Base-by-base conservation (phyloP, 164 flowering plant species). In the Chimonanthus praecox region DNA sequence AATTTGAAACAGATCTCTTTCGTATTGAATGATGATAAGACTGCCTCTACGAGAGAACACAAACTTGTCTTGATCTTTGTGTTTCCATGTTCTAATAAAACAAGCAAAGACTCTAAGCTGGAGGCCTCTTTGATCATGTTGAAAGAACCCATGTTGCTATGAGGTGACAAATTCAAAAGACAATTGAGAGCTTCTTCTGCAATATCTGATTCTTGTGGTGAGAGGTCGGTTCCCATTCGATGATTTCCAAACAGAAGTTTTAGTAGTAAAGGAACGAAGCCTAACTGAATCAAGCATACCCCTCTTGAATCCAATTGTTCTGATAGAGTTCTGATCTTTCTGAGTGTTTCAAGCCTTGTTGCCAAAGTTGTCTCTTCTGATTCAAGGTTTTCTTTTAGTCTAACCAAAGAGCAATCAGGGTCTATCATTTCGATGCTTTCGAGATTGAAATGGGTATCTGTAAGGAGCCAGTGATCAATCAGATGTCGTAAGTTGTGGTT, bases 401-500 rank as follows among this genome's bases (percentile, higher is more conserved):
- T 74, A 58, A 76, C 79, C 13, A 87, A 45, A 44, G 82, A 78
- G 7, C 2, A 72, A 10, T 77, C 80, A 20, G 78, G 58, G 65
- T 77, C 85, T 4, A 74, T 54, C 5, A 21, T 47, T 16, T 69
- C 6, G 9, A 76, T 13, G 76, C 61, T 44, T 1, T 64, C 48
- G 7, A 78, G 81, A 21, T 80, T 78, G 15, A 79, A 60, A 4
- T 80, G 74, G 47, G 58, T 43, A 61, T 77, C 77, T 68, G 64
- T 72, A 20, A 74, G 82, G 13, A 83, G 84, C 92, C 91, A 91
- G 21, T 77, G 87, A 47, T 85, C 71, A 54, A 91, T 91, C 71
- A 91, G 80, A 72, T 86, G 91, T 54, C 88, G 84, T 60, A 91
- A 91, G 45, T 89, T 91, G 83, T 84, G 87, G 71, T 91, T 91